Evolutionary conservation across 345 rosid species (phyloP), one percentile per base, ranked within the genome.

Genomic region (Syzygium aqueum): DNA sequence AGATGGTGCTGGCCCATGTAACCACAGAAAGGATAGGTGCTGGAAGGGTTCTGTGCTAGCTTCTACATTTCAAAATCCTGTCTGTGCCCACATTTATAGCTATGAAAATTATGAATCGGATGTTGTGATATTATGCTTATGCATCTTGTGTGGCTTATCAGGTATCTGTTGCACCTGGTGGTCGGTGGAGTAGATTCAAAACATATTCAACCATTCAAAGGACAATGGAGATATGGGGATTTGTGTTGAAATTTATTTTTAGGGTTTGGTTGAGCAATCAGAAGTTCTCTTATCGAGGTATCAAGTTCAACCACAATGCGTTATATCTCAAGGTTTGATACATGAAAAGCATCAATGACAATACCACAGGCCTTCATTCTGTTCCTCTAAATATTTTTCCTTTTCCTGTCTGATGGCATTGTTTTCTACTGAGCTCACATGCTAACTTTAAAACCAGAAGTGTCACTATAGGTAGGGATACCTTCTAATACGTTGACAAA

Each of bases 91-190:
- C 80, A 37, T 9, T 4, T 37, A 19, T 37, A 73, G 80, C 49
- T 73, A 19, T 73, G 46, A 19, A 73, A 73, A 37, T 73, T 73
- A 73, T 73, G 80, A 73, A 73, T 73, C 80, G 19, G 80, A 73
- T 73, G 46, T 43, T 30, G 80, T 73, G 80, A 73, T 73, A 65
- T 77, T 33, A 65, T 51, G 88, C 46, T 51, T 78, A 54, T n/a
- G n/a, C 50, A 54, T 37, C 57, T 56, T 17, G 85, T 65, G 67
- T 89, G 23, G 12, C 80, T 59, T 90, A 89, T 85, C 89, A 97
- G 99, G 99, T 96, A 86, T 97, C 99, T 88, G 96, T 97, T 90
- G 95, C 97, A 84, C 96, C 98, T 57, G 99, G 99, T 57, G 99
- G 99, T 63, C 95, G 98, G 28, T 97, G 99, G 99, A 95, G 89